phyloP scores from a whole-genome alignment of 768 basidiomycete genomes.

The Boletellus ananiceps region DNA sequence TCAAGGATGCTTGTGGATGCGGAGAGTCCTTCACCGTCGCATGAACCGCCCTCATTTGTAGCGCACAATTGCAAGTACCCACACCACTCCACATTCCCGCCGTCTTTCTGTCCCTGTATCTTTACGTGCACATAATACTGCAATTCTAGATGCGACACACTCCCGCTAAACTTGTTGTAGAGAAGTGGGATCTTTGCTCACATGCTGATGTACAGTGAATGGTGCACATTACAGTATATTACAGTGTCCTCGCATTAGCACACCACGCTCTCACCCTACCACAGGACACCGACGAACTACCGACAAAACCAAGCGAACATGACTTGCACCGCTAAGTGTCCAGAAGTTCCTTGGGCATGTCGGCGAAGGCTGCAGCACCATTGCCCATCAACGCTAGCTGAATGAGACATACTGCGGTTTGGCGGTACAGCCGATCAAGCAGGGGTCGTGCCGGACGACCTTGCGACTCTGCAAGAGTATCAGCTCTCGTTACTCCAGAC shows the following conservation, averaged over 20 bases:
- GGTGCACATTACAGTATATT: constrained; percentile 13
- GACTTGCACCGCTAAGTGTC: constrained; percentile 33
- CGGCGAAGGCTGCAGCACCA: constrained; percentile 77
- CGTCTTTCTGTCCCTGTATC: constrained; percentile 23
- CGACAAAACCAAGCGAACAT: background rate
- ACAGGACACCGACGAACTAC: background rate
- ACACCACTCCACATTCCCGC: background rate
- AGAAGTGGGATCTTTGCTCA: constrained; percentile 12
- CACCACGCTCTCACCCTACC: constrained; percentile 1
- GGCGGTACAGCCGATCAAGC: constrained; percentile 75
- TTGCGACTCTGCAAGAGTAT: constrained; percentile 59
- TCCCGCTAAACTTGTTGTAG: background rate
- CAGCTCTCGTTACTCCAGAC: constrained; percentile 1
- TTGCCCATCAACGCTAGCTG: constrained; percentile 69
- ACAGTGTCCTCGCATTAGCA: constrained; percentile 5
- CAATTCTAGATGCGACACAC: constrained; percentile 1
- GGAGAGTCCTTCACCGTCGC: constrained; percentile 83
- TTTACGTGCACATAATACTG: constrained; percentile 19
- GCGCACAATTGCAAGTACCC: constrained; percentile 13
- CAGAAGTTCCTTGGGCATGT: constrained; percentile 70
- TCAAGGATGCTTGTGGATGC: constrained; percentile 92
- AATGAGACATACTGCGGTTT: constrained; percentile 61
- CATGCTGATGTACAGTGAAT: constrained; percentile 8
- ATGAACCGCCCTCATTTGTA: constrained; percentile 7
- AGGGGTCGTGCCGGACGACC: constrained; percentile 66